These are phyloP conservation scores for Skeletonema costatum DNA, from an alignment of 108 stramenopile genomes.

Conservation along the genomic window DNA sequence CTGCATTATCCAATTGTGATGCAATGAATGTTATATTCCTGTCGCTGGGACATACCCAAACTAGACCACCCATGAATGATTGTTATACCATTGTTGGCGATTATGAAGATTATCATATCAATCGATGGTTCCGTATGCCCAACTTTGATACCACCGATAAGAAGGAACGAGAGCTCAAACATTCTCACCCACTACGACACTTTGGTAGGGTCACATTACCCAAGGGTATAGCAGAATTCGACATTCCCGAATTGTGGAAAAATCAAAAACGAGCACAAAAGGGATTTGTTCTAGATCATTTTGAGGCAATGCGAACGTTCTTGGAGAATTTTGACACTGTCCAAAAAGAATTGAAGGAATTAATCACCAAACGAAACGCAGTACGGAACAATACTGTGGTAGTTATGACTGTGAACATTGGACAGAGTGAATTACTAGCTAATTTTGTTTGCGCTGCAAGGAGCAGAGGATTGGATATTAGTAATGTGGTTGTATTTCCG, in stretches of 20 bases:
- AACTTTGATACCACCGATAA: slow-evolving; percentile 12
- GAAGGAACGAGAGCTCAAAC: slow-evolving; percentile 23
- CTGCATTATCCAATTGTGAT: slow-evolving; percentile 42
- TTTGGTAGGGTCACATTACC: slow-evolving; percentile 32
- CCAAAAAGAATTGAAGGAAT: slow-evolving; percentile 28
- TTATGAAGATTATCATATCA: slow-evolving; percentile 54
- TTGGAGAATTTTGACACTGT: slow-evolving; percentile 44
- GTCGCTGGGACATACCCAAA: background rate
- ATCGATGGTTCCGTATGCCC: slow-evolving; percentile 45
- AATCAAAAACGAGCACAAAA: slow-evolving; percentile 17
- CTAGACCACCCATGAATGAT: slow-evolving; percentile 2
- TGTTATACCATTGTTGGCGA: slow-evolving; percentile 31
- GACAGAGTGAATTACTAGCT: slow-evolving; percentile 74
- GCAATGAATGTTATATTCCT: slow-evolving; percentile 41
- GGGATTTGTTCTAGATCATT: slow-evolving; percentile 39
- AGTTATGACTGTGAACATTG: slow-evolving; percentile 81
- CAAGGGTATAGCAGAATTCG: slow-evolving; percentile 29
- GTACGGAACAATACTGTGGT: slow-evolving; percentile 66
- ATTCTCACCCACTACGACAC: slow-evolving; percentile 35
- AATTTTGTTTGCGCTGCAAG: slow-evolving; percentile 81
- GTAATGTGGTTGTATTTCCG: slow-evolving; percentile 47
- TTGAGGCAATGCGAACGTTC: slow-evolving; percentile 32
- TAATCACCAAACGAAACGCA: slow-evolving; percentile 21
- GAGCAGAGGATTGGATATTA: slow-evolving; percentile 47
- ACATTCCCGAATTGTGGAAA: slow-evolving; percentile 29